Evolutionary conservation across 345 rosid species (phyloP).

Genomic region (Brassica carinata): DNA sequence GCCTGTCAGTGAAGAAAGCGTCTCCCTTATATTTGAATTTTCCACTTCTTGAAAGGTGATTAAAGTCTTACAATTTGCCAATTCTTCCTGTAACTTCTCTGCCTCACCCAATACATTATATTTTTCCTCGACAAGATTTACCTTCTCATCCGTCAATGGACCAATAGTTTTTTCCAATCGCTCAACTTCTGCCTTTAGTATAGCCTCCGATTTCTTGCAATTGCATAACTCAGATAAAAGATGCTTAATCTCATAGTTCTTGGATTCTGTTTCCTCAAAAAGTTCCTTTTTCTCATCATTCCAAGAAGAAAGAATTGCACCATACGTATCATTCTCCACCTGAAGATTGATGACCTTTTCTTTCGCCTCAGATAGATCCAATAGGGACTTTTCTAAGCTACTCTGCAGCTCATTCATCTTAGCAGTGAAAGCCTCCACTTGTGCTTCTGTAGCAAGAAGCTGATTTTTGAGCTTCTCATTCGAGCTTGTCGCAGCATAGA

Average conservation of each 20-base stretch:
- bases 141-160: constrained; percentile 54
- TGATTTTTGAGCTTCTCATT: constrained; percentile 55
- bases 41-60: constrained; percentile 58
- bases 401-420: constrained; percentile 60
- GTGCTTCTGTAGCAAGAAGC: constrained; percentile 51
- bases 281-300: constrained; percentile 56
- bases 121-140: constrained; percentile 51
- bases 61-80: constrained; percentile 57
- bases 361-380: constrained; percentile 58
- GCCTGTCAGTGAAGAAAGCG: constrained; percentile 44
- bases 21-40: constrained; percentile 46
- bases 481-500: constrained; percentile 43
- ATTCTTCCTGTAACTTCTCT: constrained; percentile 58
- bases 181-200: constrained; percentile 60
- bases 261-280: constrained; percentile 51
- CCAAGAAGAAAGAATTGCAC: constrained; percentile 45
- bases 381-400: constrained; percentile 55
- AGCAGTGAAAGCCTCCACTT: constrained; percentile 54
- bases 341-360: constrained; percentile 49
- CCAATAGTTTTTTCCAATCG: constrained; percentile 49
- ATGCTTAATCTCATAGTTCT: constrained; percentile 51
- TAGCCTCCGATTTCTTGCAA: constrained; percentile 46
- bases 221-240: constrained; percentile 54
- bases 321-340: constrained; percentile 63
- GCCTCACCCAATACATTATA: constrained; percentile 42